Percentiles rank a stretch among this genome's conserved stretches.
These are phyloP conservation scores for Termitomyces eurrhizus DNA, from an alignment of 768 basidiomycete species.

Conservation along the genomic window DNA sequence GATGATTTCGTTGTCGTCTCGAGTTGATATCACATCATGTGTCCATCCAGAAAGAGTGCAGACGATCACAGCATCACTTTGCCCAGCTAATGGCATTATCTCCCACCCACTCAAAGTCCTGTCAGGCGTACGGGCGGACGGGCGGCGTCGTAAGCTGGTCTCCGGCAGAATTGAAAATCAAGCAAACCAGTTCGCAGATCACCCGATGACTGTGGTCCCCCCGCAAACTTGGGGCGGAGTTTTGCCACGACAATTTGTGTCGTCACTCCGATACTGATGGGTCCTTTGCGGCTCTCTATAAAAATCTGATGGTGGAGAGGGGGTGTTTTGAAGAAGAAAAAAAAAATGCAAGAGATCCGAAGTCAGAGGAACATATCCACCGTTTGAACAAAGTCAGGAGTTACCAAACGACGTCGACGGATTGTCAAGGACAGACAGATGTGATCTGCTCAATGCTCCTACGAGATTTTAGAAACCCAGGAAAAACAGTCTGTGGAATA, in stretches of 20 bases:
- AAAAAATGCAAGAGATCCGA: constrained; percentile 12
- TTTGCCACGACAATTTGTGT: too few species aligned
- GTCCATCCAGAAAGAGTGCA: not conserved
- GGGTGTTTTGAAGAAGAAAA: not conserved
- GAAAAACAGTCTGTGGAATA: not conserved
- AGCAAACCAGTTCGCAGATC: constrained; percentile 11
- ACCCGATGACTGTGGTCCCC: not conserved
- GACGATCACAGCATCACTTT: constrained; percentile 11
- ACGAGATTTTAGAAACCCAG: not conserved
- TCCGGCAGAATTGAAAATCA: not conserved
- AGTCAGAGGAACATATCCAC: constrained; percentile 10
- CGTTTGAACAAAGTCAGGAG: not conserved
- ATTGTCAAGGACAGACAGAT: not conserved
- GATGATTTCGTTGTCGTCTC: not conserved
- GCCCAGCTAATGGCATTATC: constrained; percentile 8
- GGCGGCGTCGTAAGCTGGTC: not conserved
- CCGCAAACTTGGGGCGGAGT: not conserved
- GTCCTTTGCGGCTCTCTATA: constrained; percentile 1
- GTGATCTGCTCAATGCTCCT: not conserved
- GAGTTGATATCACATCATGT: not conserved
- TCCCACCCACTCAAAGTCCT: constrained; percentile 3
- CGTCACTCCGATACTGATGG: not conserved
- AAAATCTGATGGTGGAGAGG: constrained; percentile 6
- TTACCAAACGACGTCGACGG: not conserved
- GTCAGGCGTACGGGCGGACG: constrained; percentile 13